Percentiles rank a stretch among this genome's conserved stretches.
Conservation (phyloP, 305 asterid genomes). For the Solanum hybrid region DNA sequence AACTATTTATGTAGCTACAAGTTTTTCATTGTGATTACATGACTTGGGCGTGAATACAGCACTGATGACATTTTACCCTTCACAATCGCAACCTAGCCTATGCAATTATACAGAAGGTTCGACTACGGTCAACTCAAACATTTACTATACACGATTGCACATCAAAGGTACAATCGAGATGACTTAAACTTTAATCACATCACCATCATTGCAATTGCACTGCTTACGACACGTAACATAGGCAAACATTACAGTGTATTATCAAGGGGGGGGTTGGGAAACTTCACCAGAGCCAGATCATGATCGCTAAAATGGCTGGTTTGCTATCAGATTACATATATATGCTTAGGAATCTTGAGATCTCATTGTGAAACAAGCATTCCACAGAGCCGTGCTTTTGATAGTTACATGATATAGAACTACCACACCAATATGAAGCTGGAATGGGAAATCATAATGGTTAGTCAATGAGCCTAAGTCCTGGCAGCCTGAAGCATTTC, state of each 20-base stretch:
- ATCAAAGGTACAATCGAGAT: not conserved
- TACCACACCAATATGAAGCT: not conserved
- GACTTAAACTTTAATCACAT: not conserved
- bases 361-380: not conserved
- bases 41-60: not conserved
- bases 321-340: not conserved
- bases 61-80: not conserved
- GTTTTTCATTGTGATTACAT: not conserved
- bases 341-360: not conserved
- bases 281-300: not conserved
- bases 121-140: not conserved
- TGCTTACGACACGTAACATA: not conserved
- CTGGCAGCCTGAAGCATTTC: slow-evolving; percentile 83
- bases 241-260: not conserved
- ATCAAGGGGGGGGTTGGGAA: not conserved
- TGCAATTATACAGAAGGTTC: not conserved
- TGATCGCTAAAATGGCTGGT: not conserved
- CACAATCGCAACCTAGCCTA: not conserved
- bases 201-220: not conserved
- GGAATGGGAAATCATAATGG: not conserved
- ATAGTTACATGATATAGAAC: not conserved
- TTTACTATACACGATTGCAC: not conserved
- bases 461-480: slow-evolving; percentile 25
- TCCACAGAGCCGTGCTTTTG: not conserved
- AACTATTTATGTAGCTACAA: not conserved